Evolutionary conservation across 2,329 filamentous ascomycete genomes (phyloP).

Genomic region (Arachnomyces sp.): DNA sequence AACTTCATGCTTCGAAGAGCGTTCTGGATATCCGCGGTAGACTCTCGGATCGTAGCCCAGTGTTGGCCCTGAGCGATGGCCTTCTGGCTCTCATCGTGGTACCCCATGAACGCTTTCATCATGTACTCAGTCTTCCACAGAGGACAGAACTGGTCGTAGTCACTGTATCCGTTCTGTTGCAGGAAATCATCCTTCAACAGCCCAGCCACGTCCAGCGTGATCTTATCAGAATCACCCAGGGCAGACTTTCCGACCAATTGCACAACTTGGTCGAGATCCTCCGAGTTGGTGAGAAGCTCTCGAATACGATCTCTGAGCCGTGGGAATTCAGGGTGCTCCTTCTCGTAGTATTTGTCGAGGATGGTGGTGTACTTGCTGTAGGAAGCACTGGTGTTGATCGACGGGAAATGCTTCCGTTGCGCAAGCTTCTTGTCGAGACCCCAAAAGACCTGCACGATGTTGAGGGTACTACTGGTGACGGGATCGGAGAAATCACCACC

Average conservation of each 20-base stretch:
- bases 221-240: slow-evolving; percentile 94
- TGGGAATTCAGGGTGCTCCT: slow-evolving; percentile 90
- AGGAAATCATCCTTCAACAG: slow-evolving; percentile 97
- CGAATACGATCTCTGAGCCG: slow-evolving; percentile 86
- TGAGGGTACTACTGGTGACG: slow-evolving; percentile 84
- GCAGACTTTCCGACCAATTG: slow-evolving; percentile 97
- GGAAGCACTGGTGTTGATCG: slow-evolving; percentile 87
- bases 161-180: slow-evolving; percentile 97
- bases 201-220: slow-evolving; percentile 84
- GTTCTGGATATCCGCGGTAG: slow-evolving; percentile 77
- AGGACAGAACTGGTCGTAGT: slow-evolving; percentile 98
- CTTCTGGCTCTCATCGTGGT: slow-evolving; percentile 96
- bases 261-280: slow-evolving; percentile 96
- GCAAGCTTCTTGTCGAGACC: slow-evolving; percentile 99
- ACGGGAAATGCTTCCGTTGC: slow-evolving; percentile 98
- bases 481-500: slow-evolving; percentile 99
- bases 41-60: slow-evolving; percentile 89
- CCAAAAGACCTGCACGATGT: slow-evolving; percentile 99
- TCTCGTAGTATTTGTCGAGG: slow-evolving; percentile 89
- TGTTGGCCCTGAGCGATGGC: slow-evolving; percentile 81
- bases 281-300: slow-evolving; percentile 87
- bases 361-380: slow-evolving; percentile 94
- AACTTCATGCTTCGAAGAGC: slow-evolving; percentile 93
- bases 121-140: slow-evolving; percentile 99
- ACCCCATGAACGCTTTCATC: slow-evolving; percentile 99